Base-by-base conservation (phyloP, 495 filamentous ascomycete genomes). In the Xylaria grammica region DNA sequence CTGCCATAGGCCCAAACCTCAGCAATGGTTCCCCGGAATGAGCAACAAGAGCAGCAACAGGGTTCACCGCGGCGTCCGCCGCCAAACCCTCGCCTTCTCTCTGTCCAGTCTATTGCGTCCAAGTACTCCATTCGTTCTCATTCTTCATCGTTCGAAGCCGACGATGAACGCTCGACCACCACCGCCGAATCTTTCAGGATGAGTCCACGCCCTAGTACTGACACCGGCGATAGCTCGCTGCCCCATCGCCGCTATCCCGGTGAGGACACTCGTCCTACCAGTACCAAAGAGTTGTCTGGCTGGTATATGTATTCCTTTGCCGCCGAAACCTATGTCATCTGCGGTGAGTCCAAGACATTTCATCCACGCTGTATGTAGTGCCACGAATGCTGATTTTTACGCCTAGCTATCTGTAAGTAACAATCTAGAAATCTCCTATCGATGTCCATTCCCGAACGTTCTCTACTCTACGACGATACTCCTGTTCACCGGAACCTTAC, bases 291-390 rank as follows among this genome's bases (percentile, higher is more conserved):
- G 81, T 85, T 97, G 34, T 84, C 85, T 11, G 95, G 95, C 59
- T 99, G 94, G 92, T 98, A 97, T 76, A 90, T 90, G 65, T 98
- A 99, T 82, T 91, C 89, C 49, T 99, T 94, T 85, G 95, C 95
- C 20, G 92, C 94, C n/a, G 95, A 99, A 77, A 93, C 97, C 45
- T 99, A 97, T 72, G 91, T 96, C 13, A 91, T 99, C 42, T 99
- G 95, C 74, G 94, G 94, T 87, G 82, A 82, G 81, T 83, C 72
- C 4, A 3, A 24, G 15, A 34, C 17, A 11, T 22, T 38, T 20
- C 75, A 67, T 45, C 67, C 67, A 1, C 24, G 32, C 4, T 29
- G 27, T 53, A 27, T 19, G 24, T 52, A 48, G 13, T 1, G 29
- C 29, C 1, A 56, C 32, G 11, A 62, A 26, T 19, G 44, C 60